Percentiles rank a stretch among this genome's conserved stretches.
Evolutionary conservation across 257 asterid genomes (phyloP).

Genomic region (Plantago ovata): DNA sequence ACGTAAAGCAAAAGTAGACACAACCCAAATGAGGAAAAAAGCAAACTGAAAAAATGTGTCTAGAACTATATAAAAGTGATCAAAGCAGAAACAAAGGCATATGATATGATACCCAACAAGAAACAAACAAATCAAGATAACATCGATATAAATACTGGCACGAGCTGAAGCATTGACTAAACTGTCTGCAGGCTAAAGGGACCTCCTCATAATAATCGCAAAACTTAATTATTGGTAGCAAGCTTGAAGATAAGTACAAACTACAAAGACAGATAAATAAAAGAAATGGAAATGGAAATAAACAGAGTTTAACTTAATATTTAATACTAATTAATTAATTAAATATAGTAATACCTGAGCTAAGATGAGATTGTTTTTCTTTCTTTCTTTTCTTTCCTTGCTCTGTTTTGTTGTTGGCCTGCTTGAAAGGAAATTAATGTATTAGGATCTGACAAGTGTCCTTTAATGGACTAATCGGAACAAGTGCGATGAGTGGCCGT

Average conservation of each 20-base stretch:
- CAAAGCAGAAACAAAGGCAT: constrained; percentile 10
- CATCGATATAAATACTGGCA: constrained; percentile 15
- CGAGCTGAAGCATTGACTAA: constrained; percentile 23
- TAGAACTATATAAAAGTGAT: not conserved
- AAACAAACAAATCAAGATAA: constrained; percentile 5
- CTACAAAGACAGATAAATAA: constrained; percentile 2
- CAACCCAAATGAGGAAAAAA: constrained; percentile 13
- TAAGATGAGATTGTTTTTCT: no score
- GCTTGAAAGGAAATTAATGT: not conserved
- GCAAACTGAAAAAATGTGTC: constrained; percentile 11
- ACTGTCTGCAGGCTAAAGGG: constrained; percentile 1
- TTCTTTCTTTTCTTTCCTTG: no score
- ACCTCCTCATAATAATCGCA: not conserved
- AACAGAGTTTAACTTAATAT: no score
- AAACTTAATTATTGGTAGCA: constrained; percentile 1
- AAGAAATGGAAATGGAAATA: no score
- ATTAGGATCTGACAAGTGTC: constrained; percentile 24
- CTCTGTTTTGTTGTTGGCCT: constrained; percentile 5
- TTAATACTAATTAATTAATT: no score
- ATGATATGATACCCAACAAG: not conserved
- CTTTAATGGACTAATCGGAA: constrained; percentile 11
- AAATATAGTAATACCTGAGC: no score
- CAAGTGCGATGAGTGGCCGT: constrained; percentile 11
- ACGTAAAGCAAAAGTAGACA: not conserved
- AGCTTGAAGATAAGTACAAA: constrained; percentile 3